Evolutionary conservation across 331 rosid genomes (phyloP).

Genomic region (Cydonia oblonga): DNA sequence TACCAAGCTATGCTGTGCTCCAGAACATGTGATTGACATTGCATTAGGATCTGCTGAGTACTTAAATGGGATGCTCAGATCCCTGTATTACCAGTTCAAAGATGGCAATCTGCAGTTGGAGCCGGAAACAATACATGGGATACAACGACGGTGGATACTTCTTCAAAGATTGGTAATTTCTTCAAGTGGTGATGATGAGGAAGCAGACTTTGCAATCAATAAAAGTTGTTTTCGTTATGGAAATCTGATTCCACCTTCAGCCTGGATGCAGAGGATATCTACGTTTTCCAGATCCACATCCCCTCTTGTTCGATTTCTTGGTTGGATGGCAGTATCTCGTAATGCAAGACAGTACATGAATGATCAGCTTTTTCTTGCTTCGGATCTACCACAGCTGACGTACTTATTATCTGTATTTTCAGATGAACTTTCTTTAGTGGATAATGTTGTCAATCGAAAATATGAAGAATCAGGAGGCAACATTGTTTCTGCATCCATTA

Average conservation of each 20-base stretch:
- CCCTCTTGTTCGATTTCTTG: conserved; percentile 85
- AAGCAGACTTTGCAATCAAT: conserved; percentile 34
- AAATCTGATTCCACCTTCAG: conserved; percentile 76
- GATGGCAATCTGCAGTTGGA: conserved; percentile 39
- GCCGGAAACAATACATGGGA: conserved; percentile 52
- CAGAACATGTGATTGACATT: conserved; percentile 69
- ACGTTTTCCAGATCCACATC: conserved; percentile 46
- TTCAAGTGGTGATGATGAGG: conserved; percentile 52
- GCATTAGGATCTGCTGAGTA: conserved; percentile 66
- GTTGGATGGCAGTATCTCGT: conserved; percentile 97
- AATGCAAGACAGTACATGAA: conserved; percentile 68
- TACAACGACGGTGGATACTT: conserved; percentile 72
- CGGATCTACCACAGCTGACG: conserved; percentile 71
- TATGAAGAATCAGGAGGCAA: conserved; percentile 29
- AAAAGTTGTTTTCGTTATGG: conserved; percentile 39
- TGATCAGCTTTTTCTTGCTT: conserved; percentile 67
- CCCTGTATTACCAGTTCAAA: conserved; percentile 48
- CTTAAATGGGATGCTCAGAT: conserved; percentile 51
- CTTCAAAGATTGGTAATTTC: conserved; percentile 73
- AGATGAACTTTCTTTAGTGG: conserved; percentile 82
- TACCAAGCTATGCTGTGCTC: conserved; percentile 60
- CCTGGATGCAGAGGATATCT: conserved; percentile 72
- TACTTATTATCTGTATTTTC: conserved; percentile 55
- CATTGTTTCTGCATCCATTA: conserved; percentile 20
- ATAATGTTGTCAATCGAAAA: conserved; percentile 41